These are phyloP conservation scores for Vitis amurensis DNA, from an alignment of 164 flowering plant genomes.

Conservation along the genomic window DNA sequence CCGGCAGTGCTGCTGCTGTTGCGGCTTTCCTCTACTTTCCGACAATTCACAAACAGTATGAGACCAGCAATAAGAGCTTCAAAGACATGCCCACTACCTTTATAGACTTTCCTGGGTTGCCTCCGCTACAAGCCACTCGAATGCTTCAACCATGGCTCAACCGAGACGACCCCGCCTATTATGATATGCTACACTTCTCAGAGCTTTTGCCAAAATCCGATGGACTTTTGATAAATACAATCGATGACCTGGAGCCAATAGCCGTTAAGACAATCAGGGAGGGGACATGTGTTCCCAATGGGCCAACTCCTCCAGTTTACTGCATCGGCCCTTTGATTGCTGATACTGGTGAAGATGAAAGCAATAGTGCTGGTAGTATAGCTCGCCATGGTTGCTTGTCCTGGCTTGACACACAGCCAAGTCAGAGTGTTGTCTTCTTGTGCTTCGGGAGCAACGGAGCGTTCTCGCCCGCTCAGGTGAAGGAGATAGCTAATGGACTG, in stretches of 20 bases:
- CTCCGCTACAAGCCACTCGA: slow-evolving; percentile 15
- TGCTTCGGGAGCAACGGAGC: background rate
- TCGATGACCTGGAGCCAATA: slow-evolving; percentile 1
- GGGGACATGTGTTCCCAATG: background rate
- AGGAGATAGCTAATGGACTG: background rate
- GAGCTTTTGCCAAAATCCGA: background rate
- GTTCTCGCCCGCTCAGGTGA: background rate
- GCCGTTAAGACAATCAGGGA: background rate
- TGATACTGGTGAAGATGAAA: background rate
- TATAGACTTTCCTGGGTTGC: slow-evolving; percentile 23
- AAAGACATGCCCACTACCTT: background rate
- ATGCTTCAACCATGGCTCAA: slow-evolving; percentile 10
- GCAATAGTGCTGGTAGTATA: background rate
- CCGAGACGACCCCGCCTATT: slow-evolving; percentile 7
- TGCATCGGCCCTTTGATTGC: slow-evolving; percentile 10
- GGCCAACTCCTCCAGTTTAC: background rate
- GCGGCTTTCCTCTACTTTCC: slow-evolving; percentile 20
- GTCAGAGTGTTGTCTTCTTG: background rate
- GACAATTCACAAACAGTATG: slow-evolving; percentile 8
- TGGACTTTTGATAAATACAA: slow-evolving; percentile 12
- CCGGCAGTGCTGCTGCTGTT: slow-evolving; percentile 20
- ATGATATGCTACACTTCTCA: slow-evolving; percentile 4
- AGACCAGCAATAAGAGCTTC: background rate
- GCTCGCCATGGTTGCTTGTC: background rate
- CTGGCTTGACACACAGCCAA: background rate